Evolutionary conservation across 31 red algal species (phyloP), one percentile per base, ranked within the genome.

Genomic region (Asparagopsis taxiformis): DNA sequence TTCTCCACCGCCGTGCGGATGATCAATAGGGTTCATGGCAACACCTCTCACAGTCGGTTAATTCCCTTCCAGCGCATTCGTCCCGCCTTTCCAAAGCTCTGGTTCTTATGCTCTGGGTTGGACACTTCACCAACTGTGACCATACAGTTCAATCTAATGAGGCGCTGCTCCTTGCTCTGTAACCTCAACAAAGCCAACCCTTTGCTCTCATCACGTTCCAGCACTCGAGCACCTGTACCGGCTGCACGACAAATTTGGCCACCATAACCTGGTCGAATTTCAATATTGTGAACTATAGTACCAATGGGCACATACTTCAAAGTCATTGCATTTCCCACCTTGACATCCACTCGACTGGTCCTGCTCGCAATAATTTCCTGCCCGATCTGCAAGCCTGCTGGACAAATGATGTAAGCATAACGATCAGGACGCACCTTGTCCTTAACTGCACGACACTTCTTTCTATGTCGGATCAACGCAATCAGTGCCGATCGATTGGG

Each of bases 321-420:
- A 9, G 41, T 6, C 13, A 46, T 9, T 46, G 41, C 6, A 46
- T 46, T 6, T 9, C 41, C 41, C 6, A 46, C 8, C 13, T 68
- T 68, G 13, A 13, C 8, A 9, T 46, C 41, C 13, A 13, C 41
- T 72, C 9, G 43, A 22, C 56, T 69, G 71, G 50, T 95, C 83
- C 23, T 70, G 60, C 68, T 84, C 16, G 92, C 87, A 3, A 92
- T 35, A 33, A 99, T 68, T 43, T 82, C 66, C 50, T 88, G 38
- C 9, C 97, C 97, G 28, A 99, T 70, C 59, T 72, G 30, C 50
- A 99, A 41, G 11, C 92, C 97, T 13, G 56, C 44, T 9, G 91
- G 97, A 58, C 88, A 92, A 21, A 99, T 39, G 65, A 99, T 95
- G 62, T 99, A 99, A 17, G 94, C 73, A 59, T 77, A 83, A 7